These are phyloP conservation scores for Suillus subalutaceus DNA, from an alignment of 768 basidiomycete species.

Conservation along the genomic window DNA sequence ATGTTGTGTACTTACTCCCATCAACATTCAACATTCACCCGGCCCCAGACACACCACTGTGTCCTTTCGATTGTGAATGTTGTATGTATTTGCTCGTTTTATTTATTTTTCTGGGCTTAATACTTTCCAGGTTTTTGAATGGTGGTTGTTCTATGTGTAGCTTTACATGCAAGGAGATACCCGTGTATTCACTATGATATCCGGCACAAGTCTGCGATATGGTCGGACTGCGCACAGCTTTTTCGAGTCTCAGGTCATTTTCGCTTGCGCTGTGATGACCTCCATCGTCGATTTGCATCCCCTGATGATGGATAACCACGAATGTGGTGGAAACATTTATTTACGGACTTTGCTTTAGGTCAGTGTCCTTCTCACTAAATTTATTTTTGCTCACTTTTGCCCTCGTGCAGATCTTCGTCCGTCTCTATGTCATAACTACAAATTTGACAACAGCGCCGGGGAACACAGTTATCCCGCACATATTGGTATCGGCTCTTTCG, in stretches of 20 bases:
- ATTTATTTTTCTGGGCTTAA: slow-evolving; percentile 1
- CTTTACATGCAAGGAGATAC: slow-evolving; percentile 6
- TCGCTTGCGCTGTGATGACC: neutral
- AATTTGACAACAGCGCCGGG: neutral
- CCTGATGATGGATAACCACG: neutral
- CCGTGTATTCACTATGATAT: slow-evolving; percentile 3
- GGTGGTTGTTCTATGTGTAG: slow-evolving; percentile 2
- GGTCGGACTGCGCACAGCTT: neutral
- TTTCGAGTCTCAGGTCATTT: neutral
- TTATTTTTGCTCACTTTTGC: neutral
- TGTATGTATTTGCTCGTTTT: slow-evolving; percentile 52
- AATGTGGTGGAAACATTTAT: neutral
- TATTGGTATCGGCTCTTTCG: slow-evolving; percentile 50
- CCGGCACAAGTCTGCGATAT: too few species aligned
- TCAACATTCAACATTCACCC: slow-evolving; percentile 26
- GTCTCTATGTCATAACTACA: neutral
- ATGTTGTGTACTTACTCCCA: slow-evolving; percentile 27
- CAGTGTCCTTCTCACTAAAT: neutral
- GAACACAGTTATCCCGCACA: neutral
- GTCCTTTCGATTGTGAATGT: slow-evolving; percentile 89
- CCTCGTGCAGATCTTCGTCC: neutral
- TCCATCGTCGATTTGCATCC: too few species aligned
- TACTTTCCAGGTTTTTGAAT: slow-evolving; percentile 30
- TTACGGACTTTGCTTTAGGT: neutral
- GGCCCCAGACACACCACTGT: slow-evolving; percentile 71